Conservation (phyloP, 1,284 basidiomycete genomes). For the Ustilago hordei region DNA sequence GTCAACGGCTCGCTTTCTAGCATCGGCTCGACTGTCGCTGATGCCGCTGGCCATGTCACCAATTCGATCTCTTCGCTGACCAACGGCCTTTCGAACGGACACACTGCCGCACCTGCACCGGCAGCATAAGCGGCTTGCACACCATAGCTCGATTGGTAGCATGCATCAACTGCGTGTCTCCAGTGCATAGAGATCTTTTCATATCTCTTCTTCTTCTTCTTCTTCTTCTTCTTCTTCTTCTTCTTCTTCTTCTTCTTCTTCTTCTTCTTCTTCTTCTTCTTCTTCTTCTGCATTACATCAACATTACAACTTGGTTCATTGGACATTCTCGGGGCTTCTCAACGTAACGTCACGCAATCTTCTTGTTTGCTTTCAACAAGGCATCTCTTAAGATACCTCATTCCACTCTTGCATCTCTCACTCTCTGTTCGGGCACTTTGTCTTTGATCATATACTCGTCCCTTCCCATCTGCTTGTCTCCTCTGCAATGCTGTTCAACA, state of each 20-base stretch:
- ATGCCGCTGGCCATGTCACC: conserved; percentile 20
- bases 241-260: conserved; percentile 11
- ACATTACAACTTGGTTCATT: conserved; percentile 10
- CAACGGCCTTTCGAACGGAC: conserved; percentile 36
- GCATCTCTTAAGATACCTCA: conserved; percentile 40
- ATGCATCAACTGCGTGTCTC: conserved; percentile 47
- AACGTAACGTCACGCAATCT: conserved; percentile 50
- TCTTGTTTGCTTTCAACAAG: conserved; percentile 51
- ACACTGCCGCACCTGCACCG: conserved; percentile 20
- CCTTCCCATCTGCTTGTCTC: conserved; percentile 34
- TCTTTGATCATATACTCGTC: conserved; percentile 9
- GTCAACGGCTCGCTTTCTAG: conserved; percentile 26
- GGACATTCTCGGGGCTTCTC: conserved; percentile 48
- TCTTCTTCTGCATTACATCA: conserved; percentile 16
- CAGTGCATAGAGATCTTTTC: not conserved
- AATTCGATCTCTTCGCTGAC: conserved; percentile 34
- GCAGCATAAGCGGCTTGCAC: conserved; percentile 6
- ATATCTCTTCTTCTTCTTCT: not conserved
- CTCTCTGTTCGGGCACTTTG: conserved; percentile 22
- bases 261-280: conserved; percentile 7
- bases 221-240: conserved; percentile 6
- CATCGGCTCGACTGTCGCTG: conserved; percentile 26
- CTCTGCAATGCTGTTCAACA: conserved; percentile 53
- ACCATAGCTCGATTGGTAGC: not conserved
- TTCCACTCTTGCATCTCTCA: conserved; percentile 14